Evolutionary conservation across 345 rosid species (phyloP).

Genomic region (Acer saccharum): DNA sequence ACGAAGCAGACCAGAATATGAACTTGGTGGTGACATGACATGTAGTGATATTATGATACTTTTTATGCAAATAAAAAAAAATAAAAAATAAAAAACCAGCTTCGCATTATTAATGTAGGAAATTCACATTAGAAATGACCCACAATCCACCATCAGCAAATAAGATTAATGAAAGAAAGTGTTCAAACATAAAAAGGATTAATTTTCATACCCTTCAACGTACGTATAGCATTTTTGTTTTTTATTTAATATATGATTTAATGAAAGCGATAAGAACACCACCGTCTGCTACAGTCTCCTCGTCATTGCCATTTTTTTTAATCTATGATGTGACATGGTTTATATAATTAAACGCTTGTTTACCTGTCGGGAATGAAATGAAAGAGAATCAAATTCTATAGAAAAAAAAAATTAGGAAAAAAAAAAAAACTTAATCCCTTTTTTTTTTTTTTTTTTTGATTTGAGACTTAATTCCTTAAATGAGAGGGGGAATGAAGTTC

Average conservation of each 20-base stretch:
- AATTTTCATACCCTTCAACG: background rate
- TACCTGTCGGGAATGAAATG: too few species aligned
- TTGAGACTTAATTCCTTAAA: too few species aligned
- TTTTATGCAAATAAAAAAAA: background rate
- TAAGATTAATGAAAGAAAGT: slow-evolving; percentile 6
- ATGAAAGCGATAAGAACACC: background rate
- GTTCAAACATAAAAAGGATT: background rate
- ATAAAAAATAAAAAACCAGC: background rate
- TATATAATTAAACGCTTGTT: too few species aligned
- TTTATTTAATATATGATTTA: background rate
- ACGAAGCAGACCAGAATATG: background rate
- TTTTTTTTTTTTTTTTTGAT: too few species aligned
- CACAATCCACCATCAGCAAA: slow-evolving; percentile 28
- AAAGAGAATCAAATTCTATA: too few species aligned
- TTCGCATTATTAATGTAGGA: background rate
- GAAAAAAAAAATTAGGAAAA: too few species aligned
- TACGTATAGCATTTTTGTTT: background rate
- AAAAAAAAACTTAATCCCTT: too few species aligned
- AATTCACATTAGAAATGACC: slow-evolving; percentile 10
- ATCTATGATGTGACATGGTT: background rate
- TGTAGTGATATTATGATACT: background rate
- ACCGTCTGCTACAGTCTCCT: background rate
- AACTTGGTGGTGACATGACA: background rate
- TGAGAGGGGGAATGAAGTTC: too few species aligned
- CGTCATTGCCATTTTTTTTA: background rate